Evolutionary conservation across 176 grass and related monocot species (phyloP), one percentile per base, ranked within the genome.

Genomic region (Eleusine coracana): DNA sequence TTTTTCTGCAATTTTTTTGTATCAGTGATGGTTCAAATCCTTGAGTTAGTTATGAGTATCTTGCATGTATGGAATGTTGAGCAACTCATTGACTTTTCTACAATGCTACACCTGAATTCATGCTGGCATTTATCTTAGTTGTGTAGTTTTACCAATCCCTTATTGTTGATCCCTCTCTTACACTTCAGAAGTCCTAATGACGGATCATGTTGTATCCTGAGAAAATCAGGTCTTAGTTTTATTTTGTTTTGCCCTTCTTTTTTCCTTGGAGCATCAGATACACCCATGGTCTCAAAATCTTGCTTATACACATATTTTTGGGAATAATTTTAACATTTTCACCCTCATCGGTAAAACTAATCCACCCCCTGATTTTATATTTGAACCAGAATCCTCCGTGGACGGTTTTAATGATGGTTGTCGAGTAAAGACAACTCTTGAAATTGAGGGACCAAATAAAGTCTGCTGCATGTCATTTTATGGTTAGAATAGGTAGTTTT

Each of bases 371-470:
- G 28, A 40, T 40, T 60, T 72, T 66, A 73, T 15, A 37, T 28
- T 11, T 46, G 74, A 20, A 37, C 39, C 49, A 66, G 55, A 66
- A 66, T 14, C 38, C 39, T 27, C 27, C 21, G 66, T 0, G 2
- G n/a, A 40, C 59, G n/a, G 16, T 81, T 60, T 60, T 44, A 59
- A 71, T 34, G 23, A 74, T 82, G 73, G 16, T 76, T 65, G 46
- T 58, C 25, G 38, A 77, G 74, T 62, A 66, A 78, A 1, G 80
- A 46, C 68, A 14, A 66, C 46, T 39, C 38, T 36, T 46, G 78
- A 71, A 83, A 27, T 56, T 71, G 56, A 77, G 66, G 44, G 66
- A 25, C 18, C 74, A 83, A 65, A 78, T 7, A 40, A 59, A 79
- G 28, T 9, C 21, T 39, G 13, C 5, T 73, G 34, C 69, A 14